A percentile compares a stretch with the other conserved stretches of the same genome.
These are phyloP conservation scores for Fusarium sp. DNA, from an alignment of 2,329 filamentous ascomycete species.

Conservation along the genomic window DNA sequence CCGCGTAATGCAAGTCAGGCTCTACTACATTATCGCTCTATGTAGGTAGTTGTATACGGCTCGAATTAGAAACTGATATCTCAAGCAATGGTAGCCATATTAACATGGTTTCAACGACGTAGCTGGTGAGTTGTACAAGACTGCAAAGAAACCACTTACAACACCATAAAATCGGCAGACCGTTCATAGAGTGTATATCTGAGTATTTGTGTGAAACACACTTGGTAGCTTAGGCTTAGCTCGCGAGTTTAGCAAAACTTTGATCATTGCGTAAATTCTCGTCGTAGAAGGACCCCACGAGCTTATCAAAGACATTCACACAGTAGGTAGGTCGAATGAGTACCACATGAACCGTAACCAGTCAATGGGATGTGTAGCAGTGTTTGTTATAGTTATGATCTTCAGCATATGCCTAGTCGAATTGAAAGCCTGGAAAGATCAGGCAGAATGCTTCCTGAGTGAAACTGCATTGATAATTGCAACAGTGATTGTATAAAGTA, in stretches of 20 bases:
- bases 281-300: constrained; percentile 16
- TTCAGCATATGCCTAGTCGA: not conserved
- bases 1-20: constrained; percentile 71
- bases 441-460: not conserved
- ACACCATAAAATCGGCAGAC: not conserved
- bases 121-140: not conserved
- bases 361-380: not conserved
- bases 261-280: constrained; percentile 39
- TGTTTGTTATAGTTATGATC: not conserved
- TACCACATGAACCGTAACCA: no score
- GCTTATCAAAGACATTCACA: not conserved
- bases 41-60: not conserved
- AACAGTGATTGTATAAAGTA: constrained; percentile 1
- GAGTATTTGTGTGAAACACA: not conserved
- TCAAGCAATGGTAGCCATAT: not conserved
- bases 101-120: not conserved
- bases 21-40: constrained; percentile 64
- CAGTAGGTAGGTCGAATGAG: not conserved
- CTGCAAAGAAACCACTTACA: not conserved
- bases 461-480: not conserved
- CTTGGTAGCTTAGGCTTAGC: not conserved
- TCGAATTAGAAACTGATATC: not conserved
- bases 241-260: not conserved
- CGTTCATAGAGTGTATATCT: not conserved
- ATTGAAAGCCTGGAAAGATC: not conserved